Evolutionary conservation across 192 early-diverging fungal species (phyloP), one percentile per base, ranked within the genome.

Genomic region (Coemansia sp.): DNA sequence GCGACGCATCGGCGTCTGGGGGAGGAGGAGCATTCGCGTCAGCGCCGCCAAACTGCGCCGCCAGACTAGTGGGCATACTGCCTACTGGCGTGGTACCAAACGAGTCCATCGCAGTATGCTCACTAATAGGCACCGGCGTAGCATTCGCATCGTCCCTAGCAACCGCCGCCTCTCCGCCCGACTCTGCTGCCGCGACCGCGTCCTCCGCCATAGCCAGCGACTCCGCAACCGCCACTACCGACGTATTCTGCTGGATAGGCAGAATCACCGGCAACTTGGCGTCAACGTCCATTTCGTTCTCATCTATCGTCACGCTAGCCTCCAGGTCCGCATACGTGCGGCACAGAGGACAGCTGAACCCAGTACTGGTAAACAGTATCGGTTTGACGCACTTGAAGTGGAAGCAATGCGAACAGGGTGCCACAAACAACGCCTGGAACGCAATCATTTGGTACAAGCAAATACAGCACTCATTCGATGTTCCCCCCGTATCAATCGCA

Each of bases 321-420:
- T 93, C 91, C 34, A 97, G 76, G 79, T 97, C 92, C 17, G 94
- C 94, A 60, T 90, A 94, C 40, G 91, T 90, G 58, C 95, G 84
- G 76, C 94, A 97, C 33, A 97, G 81, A 32, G 94, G 92, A 71
- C 95, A 95, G 52, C 82, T 86, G 80, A 97, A 95, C 36, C 85
- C 84, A 1, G 88, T 86, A 67, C 84, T 87, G 39, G 81, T 80
- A 33, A 85, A 70, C 50, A 95, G 76, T 35, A 95, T 74, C 1
- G 92, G 91, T 60, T 88, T 88, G 67, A 92, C 89, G 76, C 93
- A 95, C 68, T 92, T 93, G 80, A 91, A 96, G 66, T 96, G 94
- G 83, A 91, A 96, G 61, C 89, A 90, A 58, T 96, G 94, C 19
- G 90, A 93, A 73, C 94, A 96, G 7, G 94, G 94, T 1, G 92